phyloP scores from a whole-genome alignment of 108 stramenopile species.

The Parietichytrium sp. region DNA sequence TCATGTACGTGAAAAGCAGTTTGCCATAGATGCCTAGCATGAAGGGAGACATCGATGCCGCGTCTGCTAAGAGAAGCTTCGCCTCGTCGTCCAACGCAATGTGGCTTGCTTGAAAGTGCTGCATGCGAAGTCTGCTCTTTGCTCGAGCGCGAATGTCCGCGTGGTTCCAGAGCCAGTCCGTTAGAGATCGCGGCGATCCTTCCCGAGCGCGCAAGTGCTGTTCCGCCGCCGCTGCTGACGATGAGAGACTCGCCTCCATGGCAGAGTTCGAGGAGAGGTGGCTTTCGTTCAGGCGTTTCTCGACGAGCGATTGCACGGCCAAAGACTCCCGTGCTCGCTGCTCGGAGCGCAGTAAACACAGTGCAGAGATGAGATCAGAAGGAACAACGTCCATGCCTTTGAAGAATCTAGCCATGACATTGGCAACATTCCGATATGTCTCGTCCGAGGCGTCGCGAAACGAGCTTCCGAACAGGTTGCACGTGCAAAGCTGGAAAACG shows the following conservation, averaged over 20 bases:
- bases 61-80: slow-evolving; percentile 67
- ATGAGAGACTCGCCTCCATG: too few relatives aligned
- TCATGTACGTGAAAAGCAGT: slow-evolving; percentile 77
- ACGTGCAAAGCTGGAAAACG: neutral
- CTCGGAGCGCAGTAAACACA: slow-evolving; percentile 2
- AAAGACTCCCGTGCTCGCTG: neutral
- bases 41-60: slow-evolving; percentile 75
- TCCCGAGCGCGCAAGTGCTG: too few relatives aligned
- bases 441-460: slow-evolving; percentile 4
- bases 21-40: slow-evolving; percentile 83
- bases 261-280: neutral
- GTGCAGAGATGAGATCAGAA: neutral
- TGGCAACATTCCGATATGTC: slow-evolving; percentile 20
- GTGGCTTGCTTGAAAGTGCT: neutral
- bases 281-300: neutral
- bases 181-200: too few relatives aligned
- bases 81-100: slow-evolving; percentile 58
- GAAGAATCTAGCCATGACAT: slow-evolving; percentile 33
- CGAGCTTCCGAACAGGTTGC: slow-evolving; percentile 19
- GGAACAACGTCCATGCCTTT: slow-evolving; percentile 41
- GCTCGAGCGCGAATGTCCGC: neutral
- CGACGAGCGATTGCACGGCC: neutral
- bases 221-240: too few relatives aligned
- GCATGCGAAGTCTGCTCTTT: neutral
- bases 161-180: neutral